phyloP scores from a whole-genome alignment of 805 yeast species.

The Jamesozyma jinghongensis region DNA sequence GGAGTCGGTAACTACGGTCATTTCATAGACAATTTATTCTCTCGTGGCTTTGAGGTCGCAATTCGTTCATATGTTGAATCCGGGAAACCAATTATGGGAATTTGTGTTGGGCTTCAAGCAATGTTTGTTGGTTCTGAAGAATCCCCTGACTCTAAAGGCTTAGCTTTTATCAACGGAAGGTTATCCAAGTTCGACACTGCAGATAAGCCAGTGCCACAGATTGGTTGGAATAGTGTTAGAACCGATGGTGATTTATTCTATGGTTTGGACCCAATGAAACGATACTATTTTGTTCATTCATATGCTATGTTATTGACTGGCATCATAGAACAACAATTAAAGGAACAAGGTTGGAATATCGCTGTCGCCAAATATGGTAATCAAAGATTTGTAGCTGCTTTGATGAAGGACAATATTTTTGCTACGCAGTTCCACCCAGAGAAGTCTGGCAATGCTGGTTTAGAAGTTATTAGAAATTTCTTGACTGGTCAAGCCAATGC shows the following conservation, averaged over 20 bases:
- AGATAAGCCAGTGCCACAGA: slow-evolving; percentile 84
- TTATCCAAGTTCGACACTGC: slow-evolving; percentile 49
- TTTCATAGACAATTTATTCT: slow-evolving; percentile 62
- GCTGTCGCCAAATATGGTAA: slow-evolving; percentile 67
- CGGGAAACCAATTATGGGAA: slow-evolving; percentile 92
- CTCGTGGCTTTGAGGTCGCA: slow-evolving; percentile 56
- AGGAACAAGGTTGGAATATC: slow-evolving; percentile 54
- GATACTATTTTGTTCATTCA: slow-evolving; percentile 93
- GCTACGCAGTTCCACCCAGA: slow-evolving; percentile 99
- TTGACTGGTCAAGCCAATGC: slow-evolving; percentile 34
- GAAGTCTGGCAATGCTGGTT: slow-evolving; percentile 87
- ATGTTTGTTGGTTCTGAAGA: slow-evolving; percentile 71
- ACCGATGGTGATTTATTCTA: slow-evolving; percentile 35
- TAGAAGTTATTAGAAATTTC: slow-evolving; percentile 65
- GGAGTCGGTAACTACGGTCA: slow-evolving; percentile 98
- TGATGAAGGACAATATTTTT: slow-evolving; percentile 66
- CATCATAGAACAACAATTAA: slow-evolving; percentile 23
- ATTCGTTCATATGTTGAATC: slow-evolving; percentile 54
- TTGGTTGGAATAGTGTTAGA: slow-evolving; percentile 80
- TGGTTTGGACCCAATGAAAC: slow-evolving; percentile 55
- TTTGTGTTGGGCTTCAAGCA: slow-evolving; percentile 93
- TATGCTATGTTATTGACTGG: slow-evolving; percentile 64
- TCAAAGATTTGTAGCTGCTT: slow-evolving; percentile 76
- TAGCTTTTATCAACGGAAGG: slow-evolving; percentile 45
- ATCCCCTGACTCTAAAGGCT: slow-evolving; percentile 52